A percentile compares a stretch with the other conserved stretches of the same genome.
Evolutionary conservation across 176 grass and related monocot species (phyloP).

Genomic region (Poa annua): DNA sequence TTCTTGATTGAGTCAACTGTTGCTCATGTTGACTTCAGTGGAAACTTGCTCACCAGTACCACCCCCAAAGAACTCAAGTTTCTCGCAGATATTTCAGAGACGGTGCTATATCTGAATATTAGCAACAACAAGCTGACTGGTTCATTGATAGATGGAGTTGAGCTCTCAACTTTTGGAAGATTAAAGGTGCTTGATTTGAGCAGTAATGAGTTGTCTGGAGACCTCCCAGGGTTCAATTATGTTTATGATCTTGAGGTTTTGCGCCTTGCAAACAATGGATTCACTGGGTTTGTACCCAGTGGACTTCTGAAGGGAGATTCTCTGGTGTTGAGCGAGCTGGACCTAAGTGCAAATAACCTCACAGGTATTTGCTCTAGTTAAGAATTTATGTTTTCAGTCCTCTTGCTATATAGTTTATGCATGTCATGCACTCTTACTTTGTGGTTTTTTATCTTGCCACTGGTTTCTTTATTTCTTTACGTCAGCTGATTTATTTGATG

Average conservation of each 20-base stretch:
- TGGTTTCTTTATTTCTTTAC: not conserved
- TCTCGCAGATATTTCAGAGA: slow-evolving; percentile 88
- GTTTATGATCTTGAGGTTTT: slow-evolving; percentile 97
- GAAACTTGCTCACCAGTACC: slow-evolving; percentile 75
- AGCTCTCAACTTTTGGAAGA: slow-evolving; percentile 88
- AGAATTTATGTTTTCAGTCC: not conserved
- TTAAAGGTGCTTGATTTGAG: slow-evolving; percentile 97
- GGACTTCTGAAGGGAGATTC: slow-evolving; percentile 96
- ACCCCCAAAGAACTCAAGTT: slow-evolving; percentile 84
- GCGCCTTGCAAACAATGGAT: slow-evolving; percentile 77
- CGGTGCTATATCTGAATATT: slow-evolving; percentile 80
- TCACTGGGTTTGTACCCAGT: slow-evolving; percentile 87
- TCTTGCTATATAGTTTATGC: not conserved
- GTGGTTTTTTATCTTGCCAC: not conserved
- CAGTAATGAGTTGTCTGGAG: slow-evolving; percentile 80
- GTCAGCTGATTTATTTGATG: not conserved
- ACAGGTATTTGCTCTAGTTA: slow-evolving; percentile 59
- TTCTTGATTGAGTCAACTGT: slow-evolving; percentile 84
- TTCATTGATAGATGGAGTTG: slow-evolving; percentile 82
- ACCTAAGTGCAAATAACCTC: slow-evolving; percentile 91
- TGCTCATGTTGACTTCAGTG: slow-evolving; percentile 89
- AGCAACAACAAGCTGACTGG: slow-evolving; percentile 88
- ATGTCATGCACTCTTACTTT: not conserved
- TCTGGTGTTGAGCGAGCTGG: slow-evolving; percentile 84
- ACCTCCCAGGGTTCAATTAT: slow-evolving; percentile 99